Percentiles rank a stretch among this genome's conserved stretches.
Conservation (phyloP, 2,329 filamentous ascomycete species). For the Talaromyces sp. region DNA sequence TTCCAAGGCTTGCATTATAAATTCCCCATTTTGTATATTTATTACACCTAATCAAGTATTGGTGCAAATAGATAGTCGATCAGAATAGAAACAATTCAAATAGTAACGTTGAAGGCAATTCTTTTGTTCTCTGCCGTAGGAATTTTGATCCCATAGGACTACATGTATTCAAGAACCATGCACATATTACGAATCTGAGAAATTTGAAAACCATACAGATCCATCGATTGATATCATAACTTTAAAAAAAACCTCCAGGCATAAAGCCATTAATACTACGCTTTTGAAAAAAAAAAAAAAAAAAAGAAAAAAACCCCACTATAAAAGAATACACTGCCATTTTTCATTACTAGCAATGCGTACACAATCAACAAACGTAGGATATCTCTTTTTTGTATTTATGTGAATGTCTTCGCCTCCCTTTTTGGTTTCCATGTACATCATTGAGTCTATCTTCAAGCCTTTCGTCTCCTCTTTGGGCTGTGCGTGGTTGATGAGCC, state of each 20-base stretch:
- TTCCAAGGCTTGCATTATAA: not conserved
- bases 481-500: constrained; percentile 3
- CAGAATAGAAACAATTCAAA: no score
- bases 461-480: constrained; percentile 6
- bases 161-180: not conserved
- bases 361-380: not conserved
- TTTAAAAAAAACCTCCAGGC: not conserved
- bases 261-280: not conserved
- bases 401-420: not conserved
- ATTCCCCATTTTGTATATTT: not conserved
- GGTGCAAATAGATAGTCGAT: not conserved
- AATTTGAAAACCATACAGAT: not conserved
- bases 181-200: not conserved
- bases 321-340: not conserved
- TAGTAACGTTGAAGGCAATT: no score
- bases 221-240: not conserved
- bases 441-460: not conserved
- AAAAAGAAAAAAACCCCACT: not conserved
- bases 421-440: not conserved
- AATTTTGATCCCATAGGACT: not conserved
- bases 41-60: not conserved
- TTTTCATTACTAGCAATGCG: not conserved
- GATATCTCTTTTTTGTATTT: not conserved
- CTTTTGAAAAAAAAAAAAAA: not conserved
- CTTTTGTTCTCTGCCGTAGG: not conserved